These are phyloP conservation scores for Xylariomycetidae sp. DNA, from an alignment of 2,329 filamentous ascomycete species.

Conservation along the genomic window DNA sequence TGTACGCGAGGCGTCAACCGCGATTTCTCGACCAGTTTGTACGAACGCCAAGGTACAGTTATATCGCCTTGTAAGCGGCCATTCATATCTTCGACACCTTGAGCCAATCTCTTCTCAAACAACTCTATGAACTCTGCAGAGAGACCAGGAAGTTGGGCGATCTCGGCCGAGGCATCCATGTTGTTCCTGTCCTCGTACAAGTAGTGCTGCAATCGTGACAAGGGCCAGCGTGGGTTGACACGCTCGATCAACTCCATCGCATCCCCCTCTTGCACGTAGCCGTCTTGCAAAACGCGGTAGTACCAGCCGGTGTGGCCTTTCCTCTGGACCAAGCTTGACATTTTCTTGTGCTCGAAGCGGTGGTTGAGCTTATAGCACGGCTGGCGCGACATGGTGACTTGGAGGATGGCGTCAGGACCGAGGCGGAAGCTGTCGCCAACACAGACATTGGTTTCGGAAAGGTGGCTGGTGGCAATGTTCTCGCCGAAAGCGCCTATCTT, in stretches of 20 bases:
- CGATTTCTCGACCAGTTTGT: slow-evolving; percentile 42
- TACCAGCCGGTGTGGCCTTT: slow-evolving; percentile 58
- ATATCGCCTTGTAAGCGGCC: slow-evolving; percentile 17
- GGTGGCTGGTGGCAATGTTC: slow-evolving; percentile 49
- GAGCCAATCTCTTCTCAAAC: slow-evolving; percentile 45
- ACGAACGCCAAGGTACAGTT: slow-evolving; percentile 36
- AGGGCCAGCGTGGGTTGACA: slow-evolving; percentile 51
- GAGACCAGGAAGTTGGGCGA: slow-evolving; percentile 44
- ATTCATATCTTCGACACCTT: slow-evolving; percentile 30
- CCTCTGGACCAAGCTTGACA: slow-evolving; percentile 50
- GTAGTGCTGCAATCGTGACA: slow-evolving; percentile 55
- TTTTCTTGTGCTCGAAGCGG: slow-evolving; percentile 56
- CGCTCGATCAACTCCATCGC: slow-evolving; percentile 48
- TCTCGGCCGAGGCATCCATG: slow-evolving; percentile 40
- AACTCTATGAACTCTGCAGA: slow-evolving; percentile 37
- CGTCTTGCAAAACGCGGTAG: slow-evolving; percentile 52
- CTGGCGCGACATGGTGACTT: slow-evolving; percentile 55
- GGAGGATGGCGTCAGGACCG: slow-evolving; percentile 38
- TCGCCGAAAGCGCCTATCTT: slow-evolving; percentile 56
- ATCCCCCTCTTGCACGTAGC: slow-evolving; percentile 49
- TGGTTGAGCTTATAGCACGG: slow-evolving; percentile 65
- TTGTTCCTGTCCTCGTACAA: slow-evolving; percentile 49
- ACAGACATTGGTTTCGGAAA: slow-evolving; percentile 58
- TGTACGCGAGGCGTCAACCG: slow-evolving; percentile 43
- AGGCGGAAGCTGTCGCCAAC: slow-evolving; percentile 57